Evolutionary conservation across 2,329 filamentous ascomycete genomes (phyloP).

Genomic region (Pestalotiopsis sp.): DNA sequence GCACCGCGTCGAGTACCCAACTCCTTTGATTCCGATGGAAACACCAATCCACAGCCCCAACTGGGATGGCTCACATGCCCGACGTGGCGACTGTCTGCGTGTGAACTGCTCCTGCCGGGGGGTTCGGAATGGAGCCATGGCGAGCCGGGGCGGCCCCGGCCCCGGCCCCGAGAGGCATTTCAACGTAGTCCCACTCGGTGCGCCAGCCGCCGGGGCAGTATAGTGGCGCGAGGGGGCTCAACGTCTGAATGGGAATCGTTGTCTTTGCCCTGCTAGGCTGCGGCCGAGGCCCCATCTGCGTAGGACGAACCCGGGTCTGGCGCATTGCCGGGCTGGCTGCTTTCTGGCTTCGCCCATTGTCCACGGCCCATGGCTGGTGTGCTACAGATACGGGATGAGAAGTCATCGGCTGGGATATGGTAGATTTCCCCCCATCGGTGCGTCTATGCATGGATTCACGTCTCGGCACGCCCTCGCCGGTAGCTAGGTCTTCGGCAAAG

Average conservation of each 20-base stretch:
- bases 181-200: slow-evolving; percentile 26
- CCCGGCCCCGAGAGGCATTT: neutral
- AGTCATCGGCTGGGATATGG: neutral
- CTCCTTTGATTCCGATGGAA: no score
- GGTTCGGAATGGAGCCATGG: neutral
- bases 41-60: no score
- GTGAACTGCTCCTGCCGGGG: no score
- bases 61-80: no score
- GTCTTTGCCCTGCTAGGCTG: slow-evolving; percentile 18
- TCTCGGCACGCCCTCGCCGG: slow-evolving; percentile 16
- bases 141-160: neutral
- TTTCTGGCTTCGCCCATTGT: neutral
- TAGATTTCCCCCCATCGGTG: slow-evolving; percentile 2
- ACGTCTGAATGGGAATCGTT: slow-evolving; percentile 19
- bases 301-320: neutral
- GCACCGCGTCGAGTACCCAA: no score
- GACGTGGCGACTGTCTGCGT: no score
- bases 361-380: no score
- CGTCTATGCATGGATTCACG: neutral
- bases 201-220: slow-evolving; percentile 25
- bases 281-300: neutral
- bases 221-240: slow-evolving; percentile 13
- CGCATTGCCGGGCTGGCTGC: neutral
- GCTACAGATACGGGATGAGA: neutral
- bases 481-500: slow-evolving; percentile 25